phyloP scores from a whole-genome alignment of 257 asterid species.

The Lavandula angustifolia region DNA sequence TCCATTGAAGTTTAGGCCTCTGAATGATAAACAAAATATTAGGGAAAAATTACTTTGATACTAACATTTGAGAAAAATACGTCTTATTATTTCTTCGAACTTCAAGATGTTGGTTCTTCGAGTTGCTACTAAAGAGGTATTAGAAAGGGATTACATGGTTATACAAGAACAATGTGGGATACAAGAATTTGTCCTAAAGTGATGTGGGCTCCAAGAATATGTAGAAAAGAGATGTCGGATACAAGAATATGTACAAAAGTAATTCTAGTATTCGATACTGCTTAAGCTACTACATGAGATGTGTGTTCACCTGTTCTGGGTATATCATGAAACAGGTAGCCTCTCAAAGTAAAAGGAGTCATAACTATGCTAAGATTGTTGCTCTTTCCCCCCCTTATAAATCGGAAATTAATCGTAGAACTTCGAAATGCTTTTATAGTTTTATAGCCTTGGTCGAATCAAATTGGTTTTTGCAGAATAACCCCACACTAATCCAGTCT shows the following conservation, averaged over 20 bases:
- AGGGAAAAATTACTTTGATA: not conserved
- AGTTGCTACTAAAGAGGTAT: not conserved
- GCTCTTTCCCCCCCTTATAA: not conserved
- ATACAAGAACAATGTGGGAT: no score
- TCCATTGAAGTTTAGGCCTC: not conserved
- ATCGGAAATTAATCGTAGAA: not conserved
- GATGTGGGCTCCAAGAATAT: no score
- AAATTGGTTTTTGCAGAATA: not conserved
- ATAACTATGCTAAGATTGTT: not conserved
- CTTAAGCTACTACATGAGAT: constrained; percentile 2
- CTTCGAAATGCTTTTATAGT: not conserved
- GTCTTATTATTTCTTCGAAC: not conserved
- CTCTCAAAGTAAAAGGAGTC: not conserved
- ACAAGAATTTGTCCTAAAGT: no score
- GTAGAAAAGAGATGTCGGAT: no score
- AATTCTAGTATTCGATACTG: no score
- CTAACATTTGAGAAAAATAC: not conserved
- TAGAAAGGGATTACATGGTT: no score
- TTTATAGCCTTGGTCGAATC: not conserved
- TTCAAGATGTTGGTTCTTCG: not conserved
- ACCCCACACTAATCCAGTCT: not conserved
- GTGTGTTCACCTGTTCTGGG: not conserved
- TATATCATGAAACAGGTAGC: not conserved
- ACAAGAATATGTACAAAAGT: no score
- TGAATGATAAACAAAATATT: not conserved